A percentile compares a stretch with the other conserved stretches of the same genome.
Conservation (phyloP, 164 flowering plant species). For the Magnolia changhungtana region DNA sequence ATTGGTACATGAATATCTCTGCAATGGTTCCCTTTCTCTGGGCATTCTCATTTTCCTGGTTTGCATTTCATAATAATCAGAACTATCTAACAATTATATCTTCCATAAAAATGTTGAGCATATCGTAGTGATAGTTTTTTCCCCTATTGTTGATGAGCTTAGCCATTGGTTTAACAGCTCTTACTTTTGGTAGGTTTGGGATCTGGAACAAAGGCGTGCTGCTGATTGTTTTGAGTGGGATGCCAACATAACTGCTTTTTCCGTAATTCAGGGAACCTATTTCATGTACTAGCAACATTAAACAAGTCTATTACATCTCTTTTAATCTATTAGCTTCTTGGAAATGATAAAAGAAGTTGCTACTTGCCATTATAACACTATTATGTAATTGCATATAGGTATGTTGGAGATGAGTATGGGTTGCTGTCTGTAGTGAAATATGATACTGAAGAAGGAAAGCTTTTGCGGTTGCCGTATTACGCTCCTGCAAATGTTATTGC, state of each 20-base stretch:
- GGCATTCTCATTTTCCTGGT: too few relatives aligned
- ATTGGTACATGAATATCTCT: too few relatives aligned
- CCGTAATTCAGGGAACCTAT: slow-evolving; percentile 56
- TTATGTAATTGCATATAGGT: slow-evolving; percentile 40
- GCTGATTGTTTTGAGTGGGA: slow-evolving; percentile 64
- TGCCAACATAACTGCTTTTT: slow-evolving; percentile 76
- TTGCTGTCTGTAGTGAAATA: slow-evolving; percentile 61
- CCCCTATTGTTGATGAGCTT: background rate
- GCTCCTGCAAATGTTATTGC: slow-evolving; percentile 44
- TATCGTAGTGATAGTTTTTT: too few relatives aligned
- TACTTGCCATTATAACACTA: slow-evolving; percentile 8
- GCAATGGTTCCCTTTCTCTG: too few relatives aligned
- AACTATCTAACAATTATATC: too few relatives aligned
- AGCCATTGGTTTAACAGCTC: background rate
- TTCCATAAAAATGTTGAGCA: too few relatives aligned
- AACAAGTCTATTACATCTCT: background rate
- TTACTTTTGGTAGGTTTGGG: slow-evolving; percentile 66
- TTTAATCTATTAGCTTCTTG: slow-evolving; percentile 2
- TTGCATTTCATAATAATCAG: too few relatives aligned
- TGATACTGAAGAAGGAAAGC: slow-evolving; percentile 46
- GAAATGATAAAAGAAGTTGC: slow-evolving; percentile 4
- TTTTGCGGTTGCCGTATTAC: slow-evolving; percentile 56
- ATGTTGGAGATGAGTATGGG: slow-evolving; percentile 79
- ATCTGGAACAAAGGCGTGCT: slow-evolving; percentile 54
- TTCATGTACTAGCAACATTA: slow-evolving; percentile 51